phyloP scores from a whole-genome alignment of 352 stramenopile genomes.

The Pythium grandisporangium region DNA sequence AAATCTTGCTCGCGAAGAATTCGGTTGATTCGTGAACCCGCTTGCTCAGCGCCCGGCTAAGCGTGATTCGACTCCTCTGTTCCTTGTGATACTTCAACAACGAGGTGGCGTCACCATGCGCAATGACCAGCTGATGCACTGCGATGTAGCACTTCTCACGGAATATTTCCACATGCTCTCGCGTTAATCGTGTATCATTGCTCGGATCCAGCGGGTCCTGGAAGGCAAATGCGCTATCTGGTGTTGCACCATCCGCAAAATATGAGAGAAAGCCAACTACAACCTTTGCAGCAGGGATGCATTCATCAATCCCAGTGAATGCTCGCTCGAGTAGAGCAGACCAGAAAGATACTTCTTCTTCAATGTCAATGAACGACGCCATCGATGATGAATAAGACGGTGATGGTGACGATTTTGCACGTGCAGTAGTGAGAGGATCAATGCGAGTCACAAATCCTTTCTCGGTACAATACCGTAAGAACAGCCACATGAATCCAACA shows the following conservation, averaged over 20 bases:
- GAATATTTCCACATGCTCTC: slow-evolving; percentile 30
- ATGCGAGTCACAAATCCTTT: slow-evolving; percentile 35
- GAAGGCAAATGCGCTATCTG: slow-evolving; percentile 34
- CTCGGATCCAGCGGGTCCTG: slow-evolving; percentile 41
- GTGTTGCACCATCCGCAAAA: slow-evolving; percentile 47
- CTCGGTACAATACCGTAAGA: slow-evolving; percentile 52
- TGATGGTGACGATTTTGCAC: background rate
- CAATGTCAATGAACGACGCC: slow-evolving; percentile 9
- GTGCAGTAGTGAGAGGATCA: slow-evolving; percentile 19
- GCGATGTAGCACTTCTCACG: slow-evolving; percentile 56
- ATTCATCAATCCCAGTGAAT: slow-evolving; percentile 15
- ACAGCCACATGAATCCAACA: slow-evolving; percentile 68
- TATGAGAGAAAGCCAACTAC: slow-evolving; percentile 47
- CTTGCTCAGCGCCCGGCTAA: slow-evolving; percentile 63
- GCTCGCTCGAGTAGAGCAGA: slow-evolving; percentile 26
- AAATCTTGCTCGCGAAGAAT: slow-evolving; percentile 64
- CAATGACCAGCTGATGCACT: slow-evolving; percentile 52
- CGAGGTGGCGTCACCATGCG: slow-evolving; percentile 43
- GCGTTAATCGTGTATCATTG: slow-evolving; percentile 56
- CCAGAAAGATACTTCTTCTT: slow-evolving; percentile 66
- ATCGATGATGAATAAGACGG: too few relatives aligned
- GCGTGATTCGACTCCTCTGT: slow-evolving; percentile 50
- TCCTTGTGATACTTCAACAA: slow-evolving; percentile 38
- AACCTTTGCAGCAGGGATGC: slow-evolving; percentile 28
- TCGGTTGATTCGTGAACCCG: slow-evolving; percentile 40